Evolutionary conservation across 352 stramenopile genomes (phyloP), one percentile per base, ranked within the genome.

Genomic region (Phytopythium vexans): DNA sequence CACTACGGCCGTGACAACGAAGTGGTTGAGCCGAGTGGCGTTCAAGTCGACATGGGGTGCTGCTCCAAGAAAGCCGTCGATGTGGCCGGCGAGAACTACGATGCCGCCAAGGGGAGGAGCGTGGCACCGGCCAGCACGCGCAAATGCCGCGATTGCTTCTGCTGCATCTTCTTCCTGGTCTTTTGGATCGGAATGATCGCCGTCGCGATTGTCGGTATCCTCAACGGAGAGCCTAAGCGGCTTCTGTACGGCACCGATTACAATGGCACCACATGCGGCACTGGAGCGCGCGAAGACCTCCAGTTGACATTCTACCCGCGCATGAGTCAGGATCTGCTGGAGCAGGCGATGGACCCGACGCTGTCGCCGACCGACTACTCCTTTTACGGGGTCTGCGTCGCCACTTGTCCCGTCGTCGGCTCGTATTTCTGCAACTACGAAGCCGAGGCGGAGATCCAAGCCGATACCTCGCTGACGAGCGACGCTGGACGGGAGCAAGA

Each of bases 351-450:
- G 9, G 66, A 79, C 48, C 69, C 64, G n/a, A 72, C 70, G n/a
- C 43, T 77, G 12, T 69, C 75, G 6, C 58, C 71, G n/a, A 68
- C 63, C 0, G 62, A 83, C 47, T 74, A 78, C 33, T 72, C 69
- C 0, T 94, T 91, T 51, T 92, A 86, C 47, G 83, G 84, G 3
- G 58, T 90, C 9, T 94, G 84, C 31, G 83, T 93, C 1, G 36
- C 58, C 2, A 54, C 27, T 2, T 94, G 83, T 52, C 84, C 83
- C 0, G n/a, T 32, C 6, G 49, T 53, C 11, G 62, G 55, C 21
- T 70, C 67, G 2, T 90, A 87, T 54, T 77, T 94, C 21, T 94
- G 84, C 62, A 83, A 86, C 52, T 88, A 93, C 52, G 59, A 94
- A 39, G 77, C 70, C 33, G 82, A 92, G 59, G 66, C 69, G 7